These are phyloP conservation scores for Kentomonas sorsogonicus DNA, from an alignment of 208 protist genomes.

Conservation along the genomic window DNA sequence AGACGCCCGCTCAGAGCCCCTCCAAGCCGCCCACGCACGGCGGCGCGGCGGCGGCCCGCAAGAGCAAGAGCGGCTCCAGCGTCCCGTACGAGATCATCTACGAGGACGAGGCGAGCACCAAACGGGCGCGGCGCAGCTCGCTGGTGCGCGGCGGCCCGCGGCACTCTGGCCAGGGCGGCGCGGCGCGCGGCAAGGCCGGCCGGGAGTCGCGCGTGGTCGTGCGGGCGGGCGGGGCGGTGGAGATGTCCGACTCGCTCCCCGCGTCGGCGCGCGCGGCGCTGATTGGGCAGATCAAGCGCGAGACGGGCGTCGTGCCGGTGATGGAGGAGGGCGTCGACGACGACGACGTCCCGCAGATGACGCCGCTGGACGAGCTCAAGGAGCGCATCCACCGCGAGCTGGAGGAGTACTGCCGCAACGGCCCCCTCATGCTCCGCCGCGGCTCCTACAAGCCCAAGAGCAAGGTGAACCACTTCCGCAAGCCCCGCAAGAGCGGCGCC, in stretches of 20 bases:
- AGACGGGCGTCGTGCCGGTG: slow-evolving; percentile 18
- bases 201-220: too few species aligned
- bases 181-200: too few species aligned
- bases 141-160: too few species aligned
- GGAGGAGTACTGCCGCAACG: slow-evolving; percentile 53
- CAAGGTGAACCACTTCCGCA: too few species aligned
- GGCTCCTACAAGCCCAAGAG: background rate
- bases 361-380: slow-evolving; percentile 40
- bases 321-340: slow-evolving; percentile 43
- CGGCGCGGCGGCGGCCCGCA: too few species aligned
- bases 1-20: too few species aligned
- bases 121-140: too few species aligned
- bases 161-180: too few species aligned
- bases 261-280: slow-evolving; percentile 17
- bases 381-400: slow-evolving; percentile 57
- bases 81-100: too few species aligned
- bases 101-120: too few species aligned
- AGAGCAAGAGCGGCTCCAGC: too few species aligned
- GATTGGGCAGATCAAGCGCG: slow-evolving; percentile 18
- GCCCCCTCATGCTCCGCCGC: slow-evolving; percentile 27
- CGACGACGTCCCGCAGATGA: slow-evolving; percentile 32
- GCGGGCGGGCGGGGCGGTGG: background rate
- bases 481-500: background rate
- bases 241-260: background rate
- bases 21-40: too few species aligned